These are phyloP conservation scores for Onygenales sp. DNA, from an alignment of 2,329 filamentous ascomycete species.

Conservation along the genomic window DNA sequence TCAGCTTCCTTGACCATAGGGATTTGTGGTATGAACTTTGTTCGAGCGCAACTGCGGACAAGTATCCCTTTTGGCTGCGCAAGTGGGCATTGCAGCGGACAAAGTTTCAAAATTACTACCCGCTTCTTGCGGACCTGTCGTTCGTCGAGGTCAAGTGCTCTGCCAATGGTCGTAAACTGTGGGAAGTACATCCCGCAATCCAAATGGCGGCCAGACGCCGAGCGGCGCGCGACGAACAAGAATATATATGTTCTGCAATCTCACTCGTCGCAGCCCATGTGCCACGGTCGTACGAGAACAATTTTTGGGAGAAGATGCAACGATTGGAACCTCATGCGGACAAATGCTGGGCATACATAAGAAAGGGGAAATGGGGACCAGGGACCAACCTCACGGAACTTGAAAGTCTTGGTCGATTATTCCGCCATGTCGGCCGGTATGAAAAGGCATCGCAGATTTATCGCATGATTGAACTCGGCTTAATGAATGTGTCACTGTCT, in stretches of 20 bases:
- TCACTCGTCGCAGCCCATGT: neutral
- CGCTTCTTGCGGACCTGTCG: neutral
- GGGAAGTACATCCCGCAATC: neutral
- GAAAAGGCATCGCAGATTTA: neutral
- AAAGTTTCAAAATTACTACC: neutral
- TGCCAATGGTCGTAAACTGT: neutral
- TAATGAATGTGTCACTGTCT: too few relatives aligned
- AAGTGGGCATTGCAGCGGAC: neutral
- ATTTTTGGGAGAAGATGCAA: neutral
- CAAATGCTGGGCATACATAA: neutral
- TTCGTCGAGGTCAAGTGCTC: neutral
- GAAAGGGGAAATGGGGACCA: neutral
- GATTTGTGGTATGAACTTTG: neutral
- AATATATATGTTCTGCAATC: neutral
- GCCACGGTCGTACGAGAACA: neutral
- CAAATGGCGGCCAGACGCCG: neutral
- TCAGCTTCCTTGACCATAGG: neutral
- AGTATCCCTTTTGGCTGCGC: neutral
- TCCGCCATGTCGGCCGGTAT: neutral
- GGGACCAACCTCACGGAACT: neutral
- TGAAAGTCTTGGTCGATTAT: neutral
- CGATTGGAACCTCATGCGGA: neutral
- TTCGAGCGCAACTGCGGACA: neutral
- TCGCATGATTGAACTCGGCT: neutral
- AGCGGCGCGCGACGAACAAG: neutral